A percentile compares a stretch with the other conserved stretches of the same genome.
phyloP scores from a whole-genome alignment of 2,329 filamentous ascomycete species.

The Mycocentrospora acerina region DNA sequence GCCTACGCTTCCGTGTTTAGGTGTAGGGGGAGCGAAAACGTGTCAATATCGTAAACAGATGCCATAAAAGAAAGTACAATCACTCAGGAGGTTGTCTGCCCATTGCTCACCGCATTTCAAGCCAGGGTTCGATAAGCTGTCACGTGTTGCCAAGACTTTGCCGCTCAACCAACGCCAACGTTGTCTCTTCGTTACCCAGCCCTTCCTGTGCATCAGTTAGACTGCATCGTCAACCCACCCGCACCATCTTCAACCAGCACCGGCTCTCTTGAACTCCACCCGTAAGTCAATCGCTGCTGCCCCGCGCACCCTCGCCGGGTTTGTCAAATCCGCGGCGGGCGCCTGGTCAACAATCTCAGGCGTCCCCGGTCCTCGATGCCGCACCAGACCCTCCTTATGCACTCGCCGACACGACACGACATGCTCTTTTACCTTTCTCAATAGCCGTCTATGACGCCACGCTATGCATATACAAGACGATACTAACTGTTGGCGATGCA shows the following conservation, averaged over 20 bases:
- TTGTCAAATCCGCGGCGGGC: constrained; percentile 14
- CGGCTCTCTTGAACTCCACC: constrained; percentile 37
- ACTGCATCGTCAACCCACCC: constrained; percentile 38
- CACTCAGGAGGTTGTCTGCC: constrained; percentile 1
- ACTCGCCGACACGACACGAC: constrained; percentile 14
- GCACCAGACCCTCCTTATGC: constrained; percentile 29
- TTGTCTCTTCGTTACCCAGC: constrained; percentile 41
- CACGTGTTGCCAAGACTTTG: constrained; percentile 35
- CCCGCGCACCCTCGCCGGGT: constrained; percentile 14
- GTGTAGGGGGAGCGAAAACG: constrained; percentile 27
- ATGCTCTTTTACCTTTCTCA: constrained; percentile 6
- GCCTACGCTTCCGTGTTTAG: constrained; percentile 28
- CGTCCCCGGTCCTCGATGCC: constrained; percentile 25
- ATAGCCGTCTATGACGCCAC: constrained; percentile 11
- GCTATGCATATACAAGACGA: constrained; percentile 15
- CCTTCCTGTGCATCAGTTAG: constrained; percentile 44
- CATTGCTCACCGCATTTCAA: constrained; percentile 21
- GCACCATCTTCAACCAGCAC: constrained; percentile 39
- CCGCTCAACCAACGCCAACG: constrained; percentile 23
- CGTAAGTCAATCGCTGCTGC: constrained; percentile 35
- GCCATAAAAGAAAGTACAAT: constrained; percentile 17
- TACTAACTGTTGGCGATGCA: constrained; percentile 18
- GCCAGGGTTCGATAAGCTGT: constrained; percentile 25
- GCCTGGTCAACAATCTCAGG: constrained; percentile 20
- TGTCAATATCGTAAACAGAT: constrained; percentile 27